Conservation (phyloP, 306 rosid genomes). For the Fragaria iinumae region DNA sequence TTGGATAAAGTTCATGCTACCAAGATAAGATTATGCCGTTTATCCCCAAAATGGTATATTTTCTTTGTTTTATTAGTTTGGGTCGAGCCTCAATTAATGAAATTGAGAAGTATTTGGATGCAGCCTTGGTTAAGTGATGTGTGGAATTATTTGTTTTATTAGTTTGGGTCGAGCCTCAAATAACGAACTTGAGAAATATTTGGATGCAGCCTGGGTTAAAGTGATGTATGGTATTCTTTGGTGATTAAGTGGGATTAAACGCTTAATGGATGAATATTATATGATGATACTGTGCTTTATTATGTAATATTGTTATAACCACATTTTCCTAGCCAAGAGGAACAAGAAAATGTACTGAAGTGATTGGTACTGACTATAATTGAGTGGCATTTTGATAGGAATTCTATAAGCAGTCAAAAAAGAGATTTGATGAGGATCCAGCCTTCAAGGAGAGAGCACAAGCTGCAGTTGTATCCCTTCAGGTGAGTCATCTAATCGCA, state of each 20-base stretch:
- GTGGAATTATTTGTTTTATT: too few species aligned
- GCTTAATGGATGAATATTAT: background rate
- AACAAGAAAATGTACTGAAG: conserved; percentile 10
- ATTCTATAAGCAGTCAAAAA: conserved; percentile 85
- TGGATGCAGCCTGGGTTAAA: background rate
- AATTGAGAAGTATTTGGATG: background rate
- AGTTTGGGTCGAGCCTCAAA: too few species aligned
- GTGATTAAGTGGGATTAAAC: background rate
- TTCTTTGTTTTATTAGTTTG: background rate
- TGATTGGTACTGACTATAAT: conserved; percentile 14
- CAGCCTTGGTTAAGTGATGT: background rate
- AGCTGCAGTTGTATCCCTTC: conserved; percentile 81
- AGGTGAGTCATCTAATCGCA: conserved; percentile 44
- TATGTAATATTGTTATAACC: background rate
- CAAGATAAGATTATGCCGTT: background rate
- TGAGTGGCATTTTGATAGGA: conserved; percentile 40
- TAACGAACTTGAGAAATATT: too few species aligned
- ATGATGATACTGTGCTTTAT: background rate
- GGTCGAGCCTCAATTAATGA: background rate
- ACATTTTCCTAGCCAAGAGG: background rate
- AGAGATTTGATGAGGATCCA: conserved; percentile 77
- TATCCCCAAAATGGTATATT: background rate
- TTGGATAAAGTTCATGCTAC: conserved; percentile 10
- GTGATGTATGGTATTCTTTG: background rate
- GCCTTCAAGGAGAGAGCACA: conserved; percentile 87